These are phyloP conservation scores for Metschnikowia amazonensis DNA, from an alignment of 805 yeast genomes.

Conservation along the genomic window DNA sequence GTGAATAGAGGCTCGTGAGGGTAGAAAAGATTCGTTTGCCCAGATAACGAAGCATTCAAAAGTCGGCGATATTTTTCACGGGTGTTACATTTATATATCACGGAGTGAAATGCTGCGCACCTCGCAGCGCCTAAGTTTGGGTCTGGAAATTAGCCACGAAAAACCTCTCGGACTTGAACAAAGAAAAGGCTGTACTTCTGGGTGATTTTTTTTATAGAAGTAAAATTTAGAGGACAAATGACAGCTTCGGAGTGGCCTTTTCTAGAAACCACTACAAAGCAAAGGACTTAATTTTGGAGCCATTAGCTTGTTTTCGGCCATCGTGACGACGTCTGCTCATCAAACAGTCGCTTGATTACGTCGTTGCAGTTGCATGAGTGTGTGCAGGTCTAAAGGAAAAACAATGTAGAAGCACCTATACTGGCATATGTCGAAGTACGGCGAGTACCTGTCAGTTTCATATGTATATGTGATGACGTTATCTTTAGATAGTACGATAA, in stretches of 20 bases:
- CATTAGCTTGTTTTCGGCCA: not conserved
- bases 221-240: no score
- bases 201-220: not conserved
- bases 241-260: not conserved
- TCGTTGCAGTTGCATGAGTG: slow-evolving; percentile 16
- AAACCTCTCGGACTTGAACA: not conserved
- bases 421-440: not conserved
- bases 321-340: not conserved
- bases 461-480: not conserved
- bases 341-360: slow-evolving; percentile 13
- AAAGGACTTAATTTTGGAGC: not conserved
- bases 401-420: not conserved
- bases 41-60: slow-evolving; percentile 1
- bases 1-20: not conserved
- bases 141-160: not conserved
- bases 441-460: not conserved
- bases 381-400: slow-evolving; percentile 2
- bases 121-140: slow-evolving; percentile 2
- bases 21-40: slow-evolving; percentile 1
- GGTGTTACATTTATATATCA: slow-evolving; percentile 5
- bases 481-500: not conserved
- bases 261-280: not conserved
- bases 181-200: not conserved
- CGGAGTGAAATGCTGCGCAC: slow-evolving; percentile 3
- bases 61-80: not conserved